Evolutionary conservation across 345 rosid species (phyloP).

Genomic region (Eucalyptus marginata): DNA sequence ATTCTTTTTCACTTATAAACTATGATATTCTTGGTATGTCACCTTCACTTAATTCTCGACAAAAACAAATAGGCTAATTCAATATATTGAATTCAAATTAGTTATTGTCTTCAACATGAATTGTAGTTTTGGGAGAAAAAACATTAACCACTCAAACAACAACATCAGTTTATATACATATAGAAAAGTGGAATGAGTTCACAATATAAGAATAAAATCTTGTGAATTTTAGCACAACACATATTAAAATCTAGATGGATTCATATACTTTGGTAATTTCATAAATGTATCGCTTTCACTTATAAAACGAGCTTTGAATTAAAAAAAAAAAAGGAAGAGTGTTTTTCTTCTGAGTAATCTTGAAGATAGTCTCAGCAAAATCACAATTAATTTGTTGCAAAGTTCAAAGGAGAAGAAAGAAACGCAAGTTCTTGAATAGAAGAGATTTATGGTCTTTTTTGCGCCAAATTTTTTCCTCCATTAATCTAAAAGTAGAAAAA

Average conservation of each 20-base stretch:
- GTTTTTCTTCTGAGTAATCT: background rate
- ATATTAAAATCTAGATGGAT: background rate
- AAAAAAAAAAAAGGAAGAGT: background rate
- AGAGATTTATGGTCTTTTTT: too few relatives aligned
- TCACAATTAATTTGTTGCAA: background rate
- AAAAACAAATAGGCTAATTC: too few relatives aligned
- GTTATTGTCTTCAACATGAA: background rate
- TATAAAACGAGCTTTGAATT: background rate
- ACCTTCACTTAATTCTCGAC: background rate
- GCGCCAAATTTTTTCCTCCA: too few relatives aligned
- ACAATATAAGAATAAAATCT: background rate
- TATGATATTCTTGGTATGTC: background rate
- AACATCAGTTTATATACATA: accelerated
- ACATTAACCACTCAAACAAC: background rate
- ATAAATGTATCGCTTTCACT: background rate
- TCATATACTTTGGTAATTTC: background rate
- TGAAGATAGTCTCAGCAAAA: background rate
- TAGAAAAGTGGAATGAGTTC: background rate
- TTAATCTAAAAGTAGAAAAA: too few relatives aligned
- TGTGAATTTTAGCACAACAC: background rate
- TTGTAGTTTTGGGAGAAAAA: background rate
- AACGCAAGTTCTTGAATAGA: too few relatives aligned
- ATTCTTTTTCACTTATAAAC: background rate
- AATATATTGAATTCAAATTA: background rate
- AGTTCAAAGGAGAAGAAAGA: background rate